Evolutionary conservation across 2,329 filamentous ascomycete genomes (phyloP).

Genomic region (Aspergillus ochraceus): DNA sequence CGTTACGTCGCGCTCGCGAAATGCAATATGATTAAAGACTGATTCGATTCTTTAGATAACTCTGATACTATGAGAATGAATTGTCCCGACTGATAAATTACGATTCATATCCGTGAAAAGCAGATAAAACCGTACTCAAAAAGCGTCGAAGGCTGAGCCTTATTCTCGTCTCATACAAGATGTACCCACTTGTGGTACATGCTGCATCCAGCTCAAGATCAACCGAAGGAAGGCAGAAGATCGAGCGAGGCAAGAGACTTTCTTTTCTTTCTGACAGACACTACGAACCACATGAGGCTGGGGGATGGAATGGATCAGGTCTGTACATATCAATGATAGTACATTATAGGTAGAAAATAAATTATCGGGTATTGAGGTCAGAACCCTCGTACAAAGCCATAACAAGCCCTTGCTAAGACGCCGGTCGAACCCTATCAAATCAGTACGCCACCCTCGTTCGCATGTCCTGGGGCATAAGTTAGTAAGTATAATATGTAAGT

Average conservation of each 20-base stretch:
- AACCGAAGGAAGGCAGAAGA: constrained; percentile 35
- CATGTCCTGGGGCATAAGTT: constrained; percentile 50
- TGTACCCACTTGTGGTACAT: constrained; percentile 11
- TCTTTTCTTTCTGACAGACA: not conserved
- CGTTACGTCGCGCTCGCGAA: too few species aligned
- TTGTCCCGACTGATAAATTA: constrained; percentile 51
- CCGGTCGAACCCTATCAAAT: constrained; percentile 25
- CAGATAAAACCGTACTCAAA: constrained; percentile 53
- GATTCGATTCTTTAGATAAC: too few species aligned
- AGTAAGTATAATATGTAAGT: constrained; percentile 8
- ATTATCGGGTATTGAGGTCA: constrained; percentile 22
- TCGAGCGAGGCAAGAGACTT: constrained; percentile 55
- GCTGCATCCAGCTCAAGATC: constrained; percentile 45
- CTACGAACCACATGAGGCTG: not conserved
- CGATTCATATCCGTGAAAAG: constrained; percentile 37
- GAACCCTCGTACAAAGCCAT: constrained; percentile 19
- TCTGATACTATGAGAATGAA: not conserved
- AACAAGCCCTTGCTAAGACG: constrained; percentile 20
- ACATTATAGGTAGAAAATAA: constrained; percentile 16
- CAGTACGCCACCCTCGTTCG: constrained; percentile 58
- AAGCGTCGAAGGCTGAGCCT: constrained; percentile 41
- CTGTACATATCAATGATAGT: constrained; percentile 7
- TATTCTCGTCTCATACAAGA: constrained; percentile 50
- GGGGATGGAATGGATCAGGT: not conserved
- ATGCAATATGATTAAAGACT: too few species aligned